Percentiles rank a stretch among this genome's conserved stretches.
Evolutionary conservation across 2,329 filamentous ascomycete genomes (phyloP).

Genomic region (Coniochaeta sp.): DNA sequence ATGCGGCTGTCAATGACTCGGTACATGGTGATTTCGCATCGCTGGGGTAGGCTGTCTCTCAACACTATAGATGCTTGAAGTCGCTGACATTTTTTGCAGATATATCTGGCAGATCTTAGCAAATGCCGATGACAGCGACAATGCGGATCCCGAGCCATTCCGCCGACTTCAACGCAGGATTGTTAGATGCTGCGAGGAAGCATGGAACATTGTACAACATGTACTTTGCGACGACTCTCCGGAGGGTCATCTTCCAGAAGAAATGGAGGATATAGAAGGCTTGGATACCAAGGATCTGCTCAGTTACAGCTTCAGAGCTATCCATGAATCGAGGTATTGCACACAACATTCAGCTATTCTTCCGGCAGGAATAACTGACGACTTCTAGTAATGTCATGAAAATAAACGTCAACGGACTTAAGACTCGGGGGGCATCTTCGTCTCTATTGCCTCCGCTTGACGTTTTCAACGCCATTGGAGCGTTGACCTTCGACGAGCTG

Average conservation of each 20-base stretch:
- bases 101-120: conserved; percentile 47
- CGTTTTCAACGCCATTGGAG: conserved; percentile 60
- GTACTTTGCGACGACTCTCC: conserved; percentile 91
- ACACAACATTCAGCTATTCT: not conserved
- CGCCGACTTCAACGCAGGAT: conserved; percentile 45
- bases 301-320: conserved; percentile 88
- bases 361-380: conserved; percentile 11
- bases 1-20: conserved; percentile 58
- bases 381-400: conserved; percentile 61
- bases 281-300: conserved; percentile 81
- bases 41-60: conserved; percentile 36
- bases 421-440: conserved; percentile 33
- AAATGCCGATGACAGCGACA: conserved; percentile 22
- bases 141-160: conserved; percentile 24
- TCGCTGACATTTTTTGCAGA: conserved; percentile 18
- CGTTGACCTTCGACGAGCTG: conserved; percentile 74
- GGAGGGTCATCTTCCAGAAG: conserved; percentile 75
- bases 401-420: conserved; percentile 44
- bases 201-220: conserved; percentile 70
- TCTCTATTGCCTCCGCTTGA: conserved; percentile 39
- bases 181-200: conserved; percentile 51
- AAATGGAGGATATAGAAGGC: conserved; percentile 63
- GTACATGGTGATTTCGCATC: conserved; percentile 65
- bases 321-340: conserved; percentile 81
- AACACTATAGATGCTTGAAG: not conserved